Evolutionary conservation across 805 yeast species (phyloP), one percentile per base, ranked within the genome.

Genomic region (Wickerhamiella dianesei): DNA sequence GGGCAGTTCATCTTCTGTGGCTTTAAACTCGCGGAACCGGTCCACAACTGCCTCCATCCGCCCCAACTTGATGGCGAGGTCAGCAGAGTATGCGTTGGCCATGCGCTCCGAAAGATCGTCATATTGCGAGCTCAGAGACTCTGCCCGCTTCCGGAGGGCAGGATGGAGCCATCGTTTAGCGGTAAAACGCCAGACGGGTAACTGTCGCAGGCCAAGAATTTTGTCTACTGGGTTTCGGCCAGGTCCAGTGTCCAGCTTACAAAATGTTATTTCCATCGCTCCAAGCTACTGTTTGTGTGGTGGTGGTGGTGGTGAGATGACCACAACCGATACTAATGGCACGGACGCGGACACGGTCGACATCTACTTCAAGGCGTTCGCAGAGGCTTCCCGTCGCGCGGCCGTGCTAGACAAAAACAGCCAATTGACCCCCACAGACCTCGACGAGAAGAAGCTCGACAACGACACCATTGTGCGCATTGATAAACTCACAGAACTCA

Each of bases 21-120:
- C 56, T 4, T 57, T 45, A 47, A 72, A 75, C 21, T 67, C 65
- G 1, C 60, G 53, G 48, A 66, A 72, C 3, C 66, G 57, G 5
- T 70, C 75, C 1, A 68, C 66, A 0, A 78, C 60, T 0, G 68
- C 53, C 1, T 74, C 64, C 3, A 79, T 60, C 32, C 68, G 62
- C 0, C 80, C 65, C 43, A 68, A 70, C 51, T 64, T 64, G 50
- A 72, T 76, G 40, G 79, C 77, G 42, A 71, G 70, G 9, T 68
- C 68, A 3, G 68, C 61, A 48, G 71, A 61, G 2, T 58, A 57
- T 17, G 45, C 53, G 18, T 50, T 48, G 0, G 76, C 60, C 40
- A 79, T 56, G 43, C 62, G 61, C 1, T 59, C 51, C 35, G 75
- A 75, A 1, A 79, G 58, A 1, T 53, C 53, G 2, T 53, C 46